Conservation (phyloP, 208 protist genomes). For the Leishmania gerbilli region DNA sequence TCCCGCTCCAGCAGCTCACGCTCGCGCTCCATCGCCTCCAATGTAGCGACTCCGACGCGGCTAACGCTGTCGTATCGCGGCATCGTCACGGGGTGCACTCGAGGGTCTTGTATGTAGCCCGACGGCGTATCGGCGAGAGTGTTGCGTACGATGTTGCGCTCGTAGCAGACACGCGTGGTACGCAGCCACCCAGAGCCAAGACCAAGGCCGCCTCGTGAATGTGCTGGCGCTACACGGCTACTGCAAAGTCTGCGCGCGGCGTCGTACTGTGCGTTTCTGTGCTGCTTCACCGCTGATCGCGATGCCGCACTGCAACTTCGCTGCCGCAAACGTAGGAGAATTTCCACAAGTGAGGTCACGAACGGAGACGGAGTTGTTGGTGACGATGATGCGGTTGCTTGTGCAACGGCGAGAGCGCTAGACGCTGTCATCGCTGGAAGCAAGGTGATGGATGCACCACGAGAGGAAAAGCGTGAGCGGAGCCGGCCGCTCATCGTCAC, state of each 20-base stretch:
- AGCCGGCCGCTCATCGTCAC: background rate
- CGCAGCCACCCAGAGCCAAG: conserved; percentile 9
- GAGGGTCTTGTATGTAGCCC: conserved; percentile 75
- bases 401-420: background rate
- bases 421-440: background rate
- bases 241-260: background rate
- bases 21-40: conserved; percentile 58
- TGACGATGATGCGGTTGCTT: background rate
- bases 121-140: conserved; percentile 72
- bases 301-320: background rate
- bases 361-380: background rate
- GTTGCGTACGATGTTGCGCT: conserved; percentile 66
- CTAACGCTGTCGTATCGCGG: conserved; percentile 43
- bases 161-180: conserved; percentile 15
- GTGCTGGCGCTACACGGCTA: background rate
- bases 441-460: background rate
- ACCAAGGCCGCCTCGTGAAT: background rate
- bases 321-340: background rate
- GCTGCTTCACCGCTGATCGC: background rate
- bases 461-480: background rate
- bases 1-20: conserved; percentile 55
- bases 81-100: conserved; percentile 47
- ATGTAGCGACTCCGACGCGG: conserved; percentile 25
- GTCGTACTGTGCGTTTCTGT: background rate
- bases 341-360: background rate